phyloP scores from a whole-genome alignment of 768 basidiomycete species.

The Pisolithus microcarpus region DNA sequence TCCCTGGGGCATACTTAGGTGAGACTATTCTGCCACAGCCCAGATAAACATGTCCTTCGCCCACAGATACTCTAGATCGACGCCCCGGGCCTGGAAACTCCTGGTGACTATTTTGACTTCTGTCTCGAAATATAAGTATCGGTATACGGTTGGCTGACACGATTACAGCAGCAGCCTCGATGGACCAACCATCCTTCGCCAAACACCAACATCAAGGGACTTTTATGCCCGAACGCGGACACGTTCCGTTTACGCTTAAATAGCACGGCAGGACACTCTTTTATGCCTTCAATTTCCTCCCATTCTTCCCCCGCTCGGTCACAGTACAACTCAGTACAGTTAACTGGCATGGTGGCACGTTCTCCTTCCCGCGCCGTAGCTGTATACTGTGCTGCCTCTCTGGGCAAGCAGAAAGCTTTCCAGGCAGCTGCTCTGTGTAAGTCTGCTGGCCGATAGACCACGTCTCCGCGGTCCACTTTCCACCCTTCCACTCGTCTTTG shows the following conservation, averaged over 20 bases:
- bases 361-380: conserved; percentile 44
- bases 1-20: background rate
- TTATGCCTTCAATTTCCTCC: conserved; percentile 6
- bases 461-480: background rate
- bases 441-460: conserved; percentile 23
- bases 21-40: background rate
- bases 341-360: conserved; percentile 22
- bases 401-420: conserved; percentile 57
- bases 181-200: conserved; percentile 8
- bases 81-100: background rate
- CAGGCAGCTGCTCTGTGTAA: conserved; percentile 62
- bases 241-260: conserved; percentile 19
- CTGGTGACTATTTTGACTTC: background rate
- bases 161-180: conserved; percentile 14
- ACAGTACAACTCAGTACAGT: conserved; percentile 5
- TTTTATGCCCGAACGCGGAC: background rate
- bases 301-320: conserved; percentile 1
- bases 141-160: background rate
- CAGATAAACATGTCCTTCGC: background rate
- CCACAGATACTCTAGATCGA: background rate
- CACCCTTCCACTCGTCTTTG: background rate
- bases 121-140: background rate
- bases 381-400: conserved; percentile 79
- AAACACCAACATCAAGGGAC: background rate
- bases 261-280: conserved; percentile 10